Base-by-base conservation (phyloP, 1,284 basidiomycete genomes). In the Neotropicomus parvogracilis region DNA sequence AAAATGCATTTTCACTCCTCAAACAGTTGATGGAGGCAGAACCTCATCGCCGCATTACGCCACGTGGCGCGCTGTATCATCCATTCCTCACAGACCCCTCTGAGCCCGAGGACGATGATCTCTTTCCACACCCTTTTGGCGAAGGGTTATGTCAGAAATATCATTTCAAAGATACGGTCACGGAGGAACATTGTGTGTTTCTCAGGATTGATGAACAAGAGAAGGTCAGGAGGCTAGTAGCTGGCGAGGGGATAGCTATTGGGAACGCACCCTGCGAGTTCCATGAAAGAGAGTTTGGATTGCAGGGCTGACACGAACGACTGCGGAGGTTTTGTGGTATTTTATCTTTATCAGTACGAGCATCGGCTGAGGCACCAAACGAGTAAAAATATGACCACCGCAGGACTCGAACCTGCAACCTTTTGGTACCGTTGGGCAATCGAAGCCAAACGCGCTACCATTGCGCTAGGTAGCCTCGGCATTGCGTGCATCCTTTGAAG, bases 391-490 rank as follows among this genome's bases (percentile, higher is more conserved):
- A 40, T 67, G 66, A 64, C 81, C 80, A 82, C 81, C 79, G 83
- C 83, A 85, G 82, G 85, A 85, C 83, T 88, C 85, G 85, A 88
- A 88, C 85, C 84, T 85, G 82, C 83, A 85, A 81, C 83, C 83
- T 85, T 83, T 83, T 85, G 83, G 80, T 87, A 53, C 64, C 69
- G 68, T 64, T 52, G 64, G 80, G 62, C 80, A 60, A 79, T 86
- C 84, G 84, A 86, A 87, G 83, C 83, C 84, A 86, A 84, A 87
- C 83, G 83, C 84, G 83, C 84, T 86, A 85, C 85, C 84, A 66
- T 67, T 67, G 64, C 65, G 65, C 64, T 63, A 67, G 64, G 64
- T 67, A 67, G 65, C 64, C 46, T 33, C 21, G 7, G 5, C 1
- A 3, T 28, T 13, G 12, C 19, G 6, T n/a, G 31, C 14, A 6